Evolutionary conservation across 139 green algal genomes (phyloP).

Genomic region (Chlorella vulgaris): DNA sequence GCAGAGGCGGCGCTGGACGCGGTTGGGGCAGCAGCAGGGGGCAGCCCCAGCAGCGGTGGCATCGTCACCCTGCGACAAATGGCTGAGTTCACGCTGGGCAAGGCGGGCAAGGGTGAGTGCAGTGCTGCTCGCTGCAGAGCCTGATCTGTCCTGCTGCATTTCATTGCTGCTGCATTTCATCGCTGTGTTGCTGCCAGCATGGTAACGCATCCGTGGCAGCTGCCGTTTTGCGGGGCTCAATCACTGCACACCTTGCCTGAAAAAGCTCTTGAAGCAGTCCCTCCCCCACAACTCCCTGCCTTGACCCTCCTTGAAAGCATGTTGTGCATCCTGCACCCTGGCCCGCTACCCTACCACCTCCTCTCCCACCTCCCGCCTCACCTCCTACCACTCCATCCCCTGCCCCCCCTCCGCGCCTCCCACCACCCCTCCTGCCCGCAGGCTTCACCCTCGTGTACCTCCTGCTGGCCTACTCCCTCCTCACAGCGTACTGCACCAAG

Average conservation of each 20-base stretch:
- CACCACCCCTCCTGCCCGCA: neutral
- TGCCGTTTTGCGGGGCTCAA: neutral
- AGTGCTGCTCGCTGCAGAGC: no score
- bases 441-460: conserved; percentile 59
- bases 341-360: neutral
- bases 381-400: neutral
- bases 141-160: neutral
- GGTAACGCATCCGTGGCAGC: neutral
- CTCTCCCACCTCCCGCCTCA: neutral
- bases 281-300: no score
- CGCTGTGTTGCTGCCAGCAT: neutral
- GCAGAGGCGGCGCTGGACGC: neutral
- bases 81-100: conserved; percentile 63
- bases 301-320: no score
- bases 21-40: neutral
- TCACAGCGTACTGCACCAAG: conserved; percentile 77
- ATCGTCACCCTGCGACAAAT: conserved; percentile 66
- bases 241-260: neutral
- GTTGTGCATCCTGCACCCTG: no score
- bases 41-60: neutral
- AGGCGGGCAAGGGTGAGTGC: conserved; percentile 33
- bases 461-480: conserved; percentile 61
- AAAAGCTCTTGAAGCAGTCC: neutral
- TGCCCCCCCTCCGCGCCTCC: neutral
- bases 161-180: neutral